Evolutionary conservation across 2,329 filamentous ascomycete species (phyloP), one percentile per base, ranked within the genome.

Genomic region (Didymella sp.): DNA sequence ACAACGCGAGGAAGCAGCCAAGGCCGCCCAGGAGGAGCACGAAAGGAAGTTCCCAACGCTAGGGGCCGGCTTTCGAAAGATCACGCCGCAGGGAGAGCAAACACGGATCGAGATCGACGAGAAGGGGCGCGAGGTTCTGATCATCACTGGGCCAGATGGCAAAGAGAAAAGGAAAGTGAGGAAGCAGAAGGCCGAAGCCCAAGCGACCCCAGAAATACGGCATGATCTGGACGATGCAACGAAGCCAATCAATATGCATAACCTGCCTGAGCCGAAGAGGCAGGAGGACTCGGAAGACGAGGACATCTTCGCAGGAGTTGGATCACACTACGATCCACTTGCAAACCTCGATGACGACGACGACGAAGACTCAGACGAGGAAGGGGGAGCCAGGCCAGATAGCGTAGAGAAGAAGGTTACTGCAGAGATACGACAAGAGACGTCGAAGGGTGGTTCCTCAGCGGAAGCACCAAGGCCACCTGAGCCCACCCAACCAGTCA

Each of bases 281-380:
- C 44, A 60, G 49, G 4, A 61, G n/a, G 73, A 77, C 13, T 80
- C 82, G 2, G 72, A 74, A 25, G 84, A 86, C 37, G 83, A 83
- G 25, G 85, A 88, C 67, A 88, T 89, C 45, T 89, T 88, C 62
- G 82, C 79, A 35, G 85, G 83, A 2, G 84, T 83, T 2, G 85
- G 85, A 2, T 80, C 79, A 5, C 83, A 83, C 43, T 88, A 87
- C 69, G 80, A 88, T 61, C 86, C 86, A 2, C 78, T 88, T 35
- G 84, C 79, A 7, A 80, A 78, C 27, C 64, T 84, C 3, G 79
- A 82, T n/a, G 79, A 82, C n/a, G 80, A 80, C 6, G 77, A 79
- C 24, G 79, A 80, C 3, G 77, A 79, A 17, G 79, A 77, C 3
- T 73, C 76, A 17, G 77, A 79, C 0, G 59, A 67, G 12, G 58